These are phyloP conservation scores for Globisporangium megalacanthum DNA, from an alignment of 352 stramenopile species.

Conservation along the genomic window DNA sequence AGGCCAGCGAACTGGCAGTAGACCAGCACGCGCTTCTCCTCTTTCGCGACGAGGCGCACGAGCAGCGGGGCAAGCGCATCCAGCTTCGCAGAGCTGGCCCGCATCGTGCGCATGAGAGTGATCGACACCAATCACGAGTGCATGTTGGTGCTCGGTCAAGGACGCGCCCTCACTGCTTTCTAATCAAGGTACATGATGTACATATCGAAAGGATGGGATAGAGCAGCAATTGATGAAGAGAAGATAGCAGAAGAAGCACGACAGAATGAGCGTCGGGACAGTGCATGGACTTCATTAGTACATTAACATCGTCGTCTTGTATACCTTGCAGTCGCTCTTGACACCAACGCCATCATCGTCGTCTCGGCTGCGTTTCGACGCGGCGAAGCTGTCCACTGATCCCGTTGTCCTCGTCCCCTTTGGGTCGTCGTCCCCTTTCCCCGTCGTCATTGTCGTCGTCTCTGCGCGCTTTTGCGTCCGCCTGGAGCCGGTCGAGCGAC, in stretches of 20 bases:
- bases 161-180: too few species aligned
- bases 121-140: too few species aligned
- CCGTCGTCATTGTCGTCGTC: neutral
- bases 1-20: conserved; percentile 75
- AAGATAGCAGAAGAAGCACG: too few species aligned
- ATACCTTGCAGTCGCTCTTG: neutral
- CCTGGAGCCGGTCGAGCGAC: conserved; percentile 27
- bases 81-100: conserved; percentile 60
- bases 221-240: too few species aligned
- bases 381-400: neutral
- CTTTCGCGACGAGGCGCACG: conserved; percentile 41
- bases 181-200: too few species aligned
- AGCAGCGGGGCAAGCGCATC: conserved; percentile 45
- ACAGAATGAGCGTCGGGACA: too few species aligned
- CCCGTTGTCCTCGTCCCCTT: neutral
- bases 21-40: conserved; percentile 66
- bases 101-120: conserved; percentile 46
- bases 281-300: too few species aligned
- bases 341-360: too few species aligned
- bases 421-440: conserved; percentile 2
- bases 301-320: too few species aligned
- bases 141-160: too few species aligned
- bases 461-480: conserved; percentile 24
- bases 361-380: neutral
- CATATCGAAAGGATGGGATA: too few species aligned